Evolutionary conservation across 768 basidiomycete species (phyloP).

Genomic region (Lentinus tigrinus): DNA sequence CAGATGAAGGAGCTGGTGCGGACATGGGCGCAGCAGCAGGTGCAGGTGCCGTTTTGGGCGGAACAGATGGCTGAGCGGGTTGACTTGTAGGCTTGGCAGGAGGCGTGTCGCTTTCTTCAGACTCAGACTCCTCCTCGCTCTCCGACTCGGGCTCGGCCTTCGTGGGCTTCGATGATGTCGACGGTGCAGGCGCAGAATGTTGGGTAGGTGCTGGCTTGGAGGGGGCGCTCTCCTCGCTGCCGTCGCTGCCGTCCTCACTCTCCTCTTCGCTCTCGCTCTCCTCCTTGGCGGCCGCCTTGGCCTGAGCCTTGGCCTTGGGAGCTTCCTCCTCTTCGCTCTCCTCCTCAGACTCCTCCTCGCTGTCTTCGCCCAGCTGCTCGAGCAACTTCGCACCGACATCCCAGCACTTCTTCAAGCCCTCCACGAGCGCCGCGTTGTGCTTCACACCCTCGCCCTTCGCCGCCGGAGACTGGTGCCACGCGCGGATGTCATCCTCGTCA

Average conservation of each 20-base stretch:
- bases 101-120: too few species aligned
- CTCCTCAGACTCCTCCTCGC: conserved; percentile 36
- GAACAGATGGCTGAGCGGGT: background rate
- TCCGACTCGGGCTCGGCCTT: too few species aligned
- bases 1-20: background rate
- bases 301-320: conserved; percentile 11
- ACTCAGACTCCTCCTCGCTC: too few species aligned
- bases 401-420: conserved; percentile 70
- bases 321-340: conserved; percentile 22
- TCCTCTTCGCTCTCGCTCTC: conserved; percentile 28
- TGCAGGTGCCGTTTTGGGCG: background rate
- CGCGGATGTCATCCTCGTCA: conserved; percentile 86
- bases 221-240: conserved; percentile 20
- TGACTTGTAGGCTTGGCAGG: background rate
- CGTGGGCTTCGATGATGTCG: too few species aligned
- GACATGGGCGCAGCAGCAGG: background rate
- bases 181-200: too few species aligned
- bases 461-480: conserved; percentile 68
- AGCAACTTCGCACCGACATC: conserved; percentile 71
- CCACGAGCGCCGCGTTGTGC: conserved; percentile 36
- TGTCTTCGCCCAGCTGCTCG: conserved; percentile 76
- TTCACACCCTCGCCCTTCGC: conserved; percentile 53
- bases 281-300: conserved; percentile 22
- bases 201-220: background rate
- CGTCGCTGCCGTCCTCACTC: conserved; percentile 20